Evolutionary conservation across 306 rosid species (phyloP).

Genomic region (Cucumis sativus): Cucumber_9930_V3 NC_026656.2:560001-560500

Average conservation of each 20-base stretch:
- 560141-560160: too few relatives aligned
- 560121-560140: too few relatives aligned
- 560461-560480: slow-evolving; percentile 2
- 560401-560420: too few relatives aligned
- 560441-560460: not conserved
- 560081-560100: too few relatives aligned
- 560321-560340: not conserved
- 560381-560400: not conserved
- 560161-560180: not conserved
- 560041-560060: too few relatives aligned
- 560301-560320: not conserved
- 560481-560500: not conserved
- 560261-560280: not conserved
- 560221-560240: not conserved
- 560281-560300: not conserved
- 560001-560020: too few relatives aligned
- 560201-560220: too few relatives aligned
- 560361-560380: not conserved
- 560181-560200: not conserved
- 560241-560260: not conserved
- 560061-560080: too few relatives aligned
- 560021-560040: too few relatives aligned
- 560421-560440: not conserved
- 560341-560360: not conserved
- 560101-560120: too few relatives aligned